Evolutionary conservation across 2,329 filamentous ascomycete species (phyloP), one percentile per base, ranked within the genome.

Genomic region (Ophiocordyceps robertsii): DNA sequence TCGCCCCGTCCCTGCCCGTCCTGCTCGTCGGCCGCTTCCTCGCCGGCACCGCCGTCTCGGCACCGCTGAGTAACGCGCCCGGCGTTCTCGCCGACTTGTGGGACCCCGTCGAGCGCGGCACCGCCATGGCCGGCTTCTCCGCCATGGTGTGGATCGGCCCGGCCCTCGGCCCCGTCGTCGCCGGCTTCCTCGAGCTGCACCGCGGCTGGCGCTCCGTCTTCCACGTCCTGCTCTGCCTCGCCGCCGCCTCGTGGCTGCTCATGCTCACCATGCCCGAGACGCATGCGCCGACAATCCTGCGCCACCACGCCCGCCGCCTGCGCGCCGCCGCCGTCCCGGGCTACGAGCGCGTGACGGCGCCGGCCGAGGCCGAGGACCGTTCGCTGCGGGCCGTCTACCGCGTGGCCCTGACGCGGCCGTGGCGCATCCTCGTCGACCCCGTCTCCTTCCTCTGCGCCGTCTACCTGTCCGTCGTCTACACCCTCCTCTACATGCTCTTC

Each of bases 211-310:
- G 66, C 19, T 77, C 72, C 72, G 63, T 57, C 29, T 70, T 73
- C 50, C 72, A 70, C 44, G 62, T 68, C 2, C 51, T 63, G 60
- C 49, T 72, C 0, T 66, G 60, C 4, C 65, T 51, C 1, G 48
- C 51, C 6, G 62, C 65, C 0, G 54, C n/a, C n/a, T n/a, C n/a
- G n/a, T n/a, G 53, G 3, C 2, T 67, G 7, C 43, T 75, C 4
- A 70, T 78, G 66, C 62, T 77, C 41, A 72, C 72, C 1, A 70
- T 80, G 8, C 76, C 75, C 1, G 75, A 80, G 51, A 80, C 76
- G 0, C 68, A 69, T 31, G 64, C 64, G 0, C 66, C 64, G 0
- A 66, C 60, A 4, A 62, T 80, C 5, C 59, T 81, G 21, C 54
- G 64, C n/a, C n/a, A n/a, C n/a, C n/a, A n/a, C n/a, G n/a, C n/a